Percentiles rank a stretch among this genome's conserved stretches.
Evolutionary conservation across 2,329 filamentous ascomycete species (phyloP).

Genomic region (Ophiostoma triangulosporum): DNA sequence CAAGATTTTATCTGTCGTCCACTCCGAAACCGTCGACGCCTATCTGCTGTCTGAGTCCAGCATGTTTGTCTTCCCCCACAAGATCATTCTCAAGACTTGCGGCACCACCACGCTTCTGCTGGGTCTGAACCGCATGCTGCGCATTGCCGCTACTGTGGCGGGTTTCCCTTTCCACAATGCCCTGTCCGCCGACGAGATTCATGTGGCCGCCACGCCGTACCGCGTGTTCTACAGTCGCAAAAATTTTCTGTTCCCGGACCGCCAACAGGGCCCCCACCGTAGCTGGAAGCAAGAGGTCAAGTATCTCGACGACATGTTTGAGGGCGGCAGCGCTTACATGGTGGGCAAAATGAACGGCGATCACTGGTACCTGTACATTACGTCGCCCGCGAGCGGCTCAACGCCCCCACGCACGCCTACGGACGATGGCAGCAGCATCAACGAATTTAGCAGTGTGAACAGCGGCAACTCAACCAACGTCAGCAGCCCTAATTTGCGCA

Average conservation of each 20-base stretch:
- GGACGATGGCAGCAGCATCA: slow-evolving; percentile 20
- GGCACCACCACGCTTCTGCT: slow-evolving; percentile 89
- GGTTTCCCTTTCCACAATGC: slow-evolving; percentile 78
- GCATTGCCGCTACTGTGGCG: slow-evolving; percentile 76
- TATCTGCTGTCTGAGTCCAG: slow-evolving; percentile 97
- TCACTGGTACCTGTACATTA: slow-evolving; percentile 98
- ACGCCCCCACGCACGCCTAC: slow-evolving; percentile 73
- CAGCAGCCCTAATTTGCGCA: neutral
- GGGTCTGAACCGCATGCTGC: slow-evolving; percentile 78
- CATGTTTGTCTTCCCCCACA: slow-evolving; percentile 99
- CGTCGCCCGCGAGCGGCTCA: slow-evolving; percentile 64
- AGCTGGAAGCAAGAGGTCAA: slow-evolving; percentile 97
- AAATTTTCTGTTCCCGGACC: slow-evolving; percentile 93
- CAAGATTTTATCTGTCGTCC: slow-evolving; percentile 88
- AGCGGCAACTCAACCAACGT: neutral
- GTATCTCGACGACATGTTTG: slow-evolving; percentile 82
- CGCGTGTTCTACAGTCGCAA: slow-evolving; percentile 98
- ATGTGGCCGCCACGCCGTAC: slow-evolving; percentile 73
- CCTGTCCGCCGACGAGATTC: slow-evolving; percentile 49
- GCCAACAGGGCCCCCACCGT: slow-evolving; percentile 84
- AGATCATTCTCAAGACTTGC: slow-evolving; percentile 96
- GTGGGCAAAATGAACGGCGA: slow-evolving; percentile 99
- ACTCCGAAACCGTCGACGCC: slow-evolving; percentile 87
- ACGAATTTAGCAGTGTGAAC: neutral
- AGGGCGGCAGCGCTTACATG: slow-evolving; percentile 93